A percentile compares a stretch with the other conserved stretches of the same genome.
Evolutionary conservation across 2,329 filamentous ascomycete species (phyloP).

Genomic region (Penicillium sp.): DNA sequence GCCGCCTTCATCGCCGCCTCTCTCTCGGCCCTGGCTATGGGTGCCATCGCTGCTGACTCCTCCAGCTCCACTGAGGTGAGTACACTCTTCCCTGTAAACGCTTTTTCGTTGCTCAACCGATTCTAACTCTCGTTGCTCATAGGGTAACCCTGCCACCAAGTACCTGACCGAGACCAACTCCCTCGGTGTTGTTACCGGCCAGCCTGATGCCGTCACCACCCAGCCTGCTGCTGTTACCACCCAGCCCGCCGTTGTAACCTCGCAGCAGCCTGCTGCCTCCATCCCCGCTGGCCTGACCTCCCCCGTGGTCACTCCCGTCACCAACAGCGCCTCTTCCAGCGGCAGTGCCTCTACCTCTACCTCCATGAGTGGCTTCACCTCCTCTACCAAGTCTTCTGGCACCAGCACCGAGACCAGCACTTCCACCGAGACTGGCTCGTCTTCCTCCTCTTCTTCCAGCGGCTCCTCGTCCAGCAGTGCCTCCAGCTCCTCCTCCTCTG

Average conservation of each 20-base stretch:
- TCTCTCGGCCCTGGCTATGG: conserved; percentile 51
- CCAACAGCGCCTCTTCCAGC: conserved; percentile 29
- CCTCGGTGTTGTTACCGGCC: conserved; percentile 57
- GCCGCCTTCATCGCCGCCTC: conserved; percentile 52
- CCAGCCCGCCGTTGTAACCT: conserved; percentile 37
- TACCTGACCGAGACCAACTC: conserved; percentile 58
- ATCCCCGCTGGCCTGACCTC: conserved; percentile 50
- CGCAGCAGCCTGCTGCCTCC: conserved; percentile 47
- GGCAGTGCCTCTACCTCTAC: conserved; percentile 23
- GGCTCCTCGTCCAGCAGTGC: conserved; percentile 18
- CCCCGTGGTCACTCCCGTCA: conserved; percentile 35
- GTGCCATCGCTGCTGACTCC: conserved; percentile 32
- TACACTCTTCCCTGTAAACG: not conserved
- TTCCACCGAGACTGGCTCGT: conserved; percentile 25
- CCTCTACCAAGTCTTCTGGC: conserved; percentile 13
- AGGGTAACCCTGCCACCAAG: conserved; percentile 52
- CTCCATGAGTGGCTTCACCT: conserved; percentile 29
- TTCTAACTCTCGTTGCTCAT: conserved; percentile 25
- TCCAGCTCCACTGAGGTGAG: conserved; percentile 28
- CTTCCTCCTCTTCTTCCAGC: conserved; percentile 17
- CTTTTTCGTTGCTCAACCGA: not conserved
- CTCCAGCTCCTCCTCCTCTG: conserved; percentile 35
- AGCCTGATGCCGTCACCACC: conserved; percentile 45
- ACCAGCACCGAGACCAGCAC: conserved; percentile 22
- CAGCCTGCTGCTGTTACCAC: conserved; percentile 40